Percentiles rank a stretch among this genome's conserved stretches.
These are phyloP conservation scores for Calonectria multiphialidica DNA, from an alignment of 2,329 filamentous ascomycete species.

Conservation along the genomic window DNA sequence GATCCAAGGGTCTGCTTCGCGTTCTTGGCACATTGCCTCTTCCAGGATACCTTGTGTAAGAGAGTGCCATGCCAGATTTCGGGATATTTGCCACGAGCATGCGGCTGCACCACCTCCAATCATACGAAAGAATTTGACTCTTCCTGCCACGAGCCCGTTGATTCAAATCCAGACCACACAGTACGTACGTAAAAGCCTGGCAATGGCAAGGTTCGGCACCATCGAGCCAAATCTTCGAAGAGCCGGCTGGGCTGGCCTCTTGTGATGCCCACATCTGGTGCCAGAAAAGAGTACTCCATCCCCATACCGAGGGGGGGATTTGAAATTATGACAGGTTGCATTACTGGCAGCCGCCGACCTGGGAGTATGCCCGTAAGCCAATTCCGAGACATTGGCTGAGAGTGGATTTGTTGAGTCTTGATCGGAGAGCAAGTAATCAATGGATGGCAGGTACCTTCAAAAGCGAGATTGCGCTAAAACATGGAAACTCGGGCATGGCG, in stretches of 20 bases:
- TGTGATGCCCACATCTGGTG: neutral
- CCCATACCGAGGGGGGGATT: neutral
- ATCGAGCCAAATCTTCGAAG: neutral
- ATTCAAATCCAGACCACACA: neutral
- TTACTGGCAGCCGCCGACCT: neutral
- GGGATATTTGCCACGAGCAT: neutral
- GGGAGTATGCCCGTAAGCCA: conserved; percentile 3
- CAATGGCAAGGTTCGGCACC: conserved; percentile 16
- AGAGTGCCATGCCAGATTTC: neutral
- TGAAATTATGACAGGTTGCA: conserved; percentile 15
- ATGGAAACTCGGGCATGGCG: conserved; percentile 28
- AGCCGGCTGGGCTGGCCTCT: neutral
- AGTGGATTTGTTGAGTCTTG: conserved; percentile 16
- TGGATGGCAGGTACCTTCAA: conserved; percentile 9
- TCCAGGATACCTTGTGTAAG: neutral
- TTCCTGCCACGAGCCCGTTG: neutral
- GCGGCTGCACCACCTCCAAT: neutral
- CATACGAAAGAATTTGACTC: neutral
- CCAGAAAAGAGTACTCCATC: neutral
- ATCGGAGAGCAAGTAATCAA: conserved; percentile 6
- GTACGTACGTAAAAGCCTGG: neutral
- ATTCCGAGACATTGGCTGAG: conserved; percentile 22
- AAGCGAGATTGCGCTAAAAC: conserved; percentile 37
- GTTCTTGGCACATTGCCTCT: neutral
- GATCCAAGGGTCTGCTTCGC: neutral